Percentiles rank a stretch among this genome's conserved stretches.
These are phyloP conservation scores for Dimocarpus longan DNA, from an alignment of 345 rosid genomes.

Conservation along the genomic window DNA sequence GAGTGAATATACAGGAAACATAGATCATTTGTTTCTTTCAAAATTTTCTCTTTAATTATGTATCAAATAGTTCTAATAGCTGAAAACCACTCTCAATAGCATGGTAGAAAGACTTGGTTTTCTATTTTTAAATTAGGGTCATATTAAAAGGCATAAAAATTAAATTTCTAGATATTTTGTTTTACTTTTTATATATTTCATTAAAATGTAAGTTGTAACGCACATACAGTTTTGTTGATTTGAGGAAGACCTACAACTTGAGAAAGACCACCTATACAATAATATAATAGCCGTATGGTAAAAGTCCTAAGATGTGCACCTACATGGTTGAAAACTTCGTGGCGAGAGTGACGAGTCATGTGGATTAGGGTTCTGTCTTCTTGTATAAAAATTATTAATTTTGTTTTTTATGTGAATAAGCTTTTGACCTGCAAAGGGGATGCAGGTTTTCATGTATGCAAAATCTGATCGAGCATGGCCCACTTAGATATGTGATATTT, in stretches of 20 bases:
- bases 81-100: background rate
- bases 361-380: constrained; percentile 25
- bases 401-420: constrained; percentile 34
- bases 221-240: constrained; percentile 4
- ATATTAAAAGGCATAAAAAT: background rate
- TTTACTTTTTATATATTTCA: no score
- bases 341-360: constrained; percentile 21
- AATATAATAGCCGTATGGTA: constrained; percentile 32
- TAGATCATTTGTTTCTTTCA: no score
- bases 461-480: constrained; percentile 29
- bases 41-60: background rate
- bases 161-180: background rate
- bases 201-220: background rate
- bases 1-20: no score
- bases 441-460: constrained; percentile 11
- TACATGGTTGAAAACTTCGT: constrained; percentile 31
- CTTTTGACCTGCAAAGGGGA: constrained; percentile 17
- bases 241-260: background rate
- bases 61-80: background rate
- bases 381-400: constrained; percentile 10
- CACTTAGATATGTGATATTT: constrained; percentile 10
- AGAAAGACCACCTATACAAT: background rate
- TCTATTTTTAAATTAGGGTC: background rate
- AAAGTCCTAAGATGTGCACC: constrained; percentile 20
- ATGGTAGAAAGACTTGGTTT: background rate